Evolutionary conservation across 345 rosid genomes (phyloP), one percentile per base, ranked within the genome.

Genomic region (Lepidium didymum): DNA sequence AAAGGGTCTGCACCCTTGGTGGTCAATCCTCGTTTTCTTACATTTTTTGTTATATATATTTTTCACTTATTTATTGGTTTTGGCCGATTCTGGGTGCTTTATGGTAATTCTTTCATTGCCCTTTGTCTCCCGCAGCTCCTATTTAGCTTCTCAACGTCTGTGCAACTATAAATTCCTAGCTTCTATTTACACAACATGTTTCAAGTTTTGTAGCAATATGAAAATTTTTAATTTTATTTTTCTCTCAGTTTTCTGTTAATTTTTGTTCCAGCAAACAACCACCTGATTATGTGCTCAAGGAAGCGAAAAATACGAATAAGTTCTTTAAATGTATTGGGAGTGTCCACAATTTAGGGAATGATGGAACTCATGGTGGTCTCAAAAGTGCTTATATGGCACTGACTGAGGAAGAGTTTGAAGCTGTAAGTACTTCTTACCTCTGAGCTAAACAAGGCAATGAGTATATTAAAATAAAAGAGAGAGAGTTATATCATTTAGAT

Each of bases 281-380:
- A 71, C 97, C 99, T 65, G 99, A 91, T 80, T 87, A 87, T 79
- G 72, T 91, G 47, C 87, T 95, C 58, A 87, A 89, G 85, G 97
- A 91, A 79, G 96, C 99, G 62, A 91, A 91, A 78, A 86, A 82
- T 75, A 82, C 92, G 2, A 85, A 67, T 54, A 95, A 91, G 81
- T 95, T 91, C 76, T 95, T 91, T 68, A 95, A 94, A 80, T 93
- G 99, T 75, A 56, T 93, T 63, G 96, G 95, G 69, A 91, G 82
- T 77, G 83, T 85, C 77, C 90, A 89, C 73, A 81, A 75, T 70
- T 49, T 85, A 50, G 96, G 87, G 69, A 82, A 67, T 80, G 80
- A 69, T 64, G 92, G 82, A 60, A 66, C 79, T 75, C 75, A 83
- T 67, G 58, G 67, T 27, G 87, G 85, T 46, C 65, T 81, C 71